Evolutionary conservation across 345 rosid species (phyloP).

Genomic region (Brassica cretica): DNA sequence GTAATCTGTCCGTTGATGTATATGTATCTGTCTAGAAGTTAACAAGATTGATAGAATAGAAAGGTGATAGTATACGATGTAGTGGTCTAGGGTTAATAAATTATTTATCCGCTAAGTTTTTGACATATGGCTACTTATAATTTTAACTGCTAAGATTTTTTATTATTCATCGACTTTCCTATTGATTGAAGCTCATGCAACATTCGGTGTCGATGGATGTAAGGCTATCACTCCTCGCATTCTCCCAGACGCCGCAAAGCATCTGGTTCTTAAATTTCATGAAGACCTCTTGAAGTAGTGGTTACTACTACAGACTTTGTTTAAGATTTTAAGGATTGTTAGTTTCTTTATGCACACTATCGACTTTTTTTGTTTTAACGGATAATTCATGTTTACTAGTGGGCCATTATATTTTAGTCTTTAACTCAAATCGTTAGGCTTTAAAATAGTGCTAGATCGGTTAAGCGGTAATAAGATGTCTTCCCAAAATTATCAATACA

Average conservation of each 20-base stretch:
- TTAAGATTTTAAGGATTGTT: not conserved
- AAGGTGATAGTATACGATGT: not conserved
- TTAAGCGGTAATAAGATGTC: too few species aligned
- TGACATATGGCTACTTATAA: too few species aligned
- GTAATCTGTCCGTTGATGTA: not conserved
- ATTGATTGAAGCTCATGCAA: not conserved
- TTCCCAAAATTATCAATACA: too few species aligned
- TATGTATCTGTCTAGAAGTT: not conserved
- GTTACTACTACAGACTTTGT: not conserved
- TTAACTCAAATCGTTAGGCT: not conserved
- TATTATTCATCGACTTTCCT: not conserved
- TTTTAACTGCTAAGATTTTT: not conserved
- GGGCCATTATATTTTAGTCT: not conserved
- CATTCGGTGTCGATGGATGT: not conserved
- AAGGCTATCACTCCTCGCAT: not conserved
- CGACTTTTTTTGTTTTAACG: not conserved
- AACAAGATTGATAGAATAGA: not conserved
- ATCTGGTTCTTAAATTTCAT: not conserved
- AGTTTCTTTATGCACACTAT: not conserved
- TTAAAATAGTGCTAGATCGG: too few species aligned
- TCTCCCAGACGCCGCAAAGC: not conserved
- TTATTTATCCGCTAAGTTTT: not conserved
- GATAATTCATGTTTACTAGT: not conserved
- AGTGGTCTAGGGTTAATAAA: not conserved
- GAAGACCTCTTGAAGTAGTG: not conserved